A percentile compares a stretch with the other conserved stretches of the same genome.
phyloP scores from a whole-genome alignment of 1,139 yeast genomes.

The Sugiyamaella sp. region DNA sequence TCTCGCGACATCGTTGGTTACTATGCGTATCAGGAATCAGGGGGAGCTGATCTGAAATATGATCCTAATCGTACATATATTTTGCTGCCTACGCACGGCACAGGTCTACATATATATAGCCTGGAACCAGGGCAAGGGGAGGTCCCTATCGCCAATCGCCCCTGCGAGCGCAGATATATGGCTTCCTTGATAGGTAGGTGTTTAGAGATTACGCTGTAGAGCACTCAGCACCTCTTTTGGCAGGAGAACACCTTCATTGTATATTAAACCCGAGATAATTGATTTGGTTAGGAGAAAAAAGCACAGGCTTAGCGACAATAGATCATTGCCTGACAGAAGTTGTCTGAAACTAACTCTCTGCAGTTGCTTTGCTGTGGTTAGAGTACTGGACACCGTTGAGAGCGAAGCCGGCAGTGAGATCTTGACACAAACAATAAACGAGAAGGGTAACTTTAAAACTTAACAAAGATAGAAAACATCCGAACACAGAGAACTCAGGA shows the following conservation, averaged over 20 bases:
- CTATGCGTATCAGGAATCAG: background rate
- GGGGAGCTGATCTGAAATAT: too few relatives aligned
- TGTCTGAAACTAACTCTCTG: too few relatives aligned
- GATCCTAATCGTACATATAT: too few relatives aligned
- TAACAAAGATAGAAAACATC: background rate
- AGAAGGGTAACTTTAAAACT: background rate
- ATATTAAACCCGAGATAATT: conserved; percentile 4
- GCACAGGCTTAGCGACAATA: background rate
- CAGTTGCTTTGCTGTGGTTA: background rate
- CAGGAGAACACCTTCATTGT: conserved; percentile 4
- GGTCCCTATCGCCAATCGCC: background rate
- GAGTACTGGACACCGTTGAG: background rate
- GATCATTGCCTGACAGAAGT: background rate
- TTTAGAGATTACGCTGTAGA: background rate
- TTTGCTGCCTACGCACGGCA: too few relatives aligned
- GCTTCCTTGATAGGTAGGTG: conserved; percentile 16
- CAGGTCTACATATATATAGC: too few relatives aligned
- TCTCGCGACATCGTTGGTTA: conserved; percentile 62
- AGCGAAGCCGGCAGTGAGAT: too few relatives aligned
- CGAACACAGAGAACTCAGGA: background rate
- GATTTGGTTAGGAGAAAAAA: background rate
- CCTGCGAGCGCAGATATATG: conserved; percentile 3
- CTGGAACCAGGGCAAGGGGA: background rate
- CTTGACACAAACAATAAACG: too few relatives aligned
- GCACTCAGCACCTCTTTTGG: conserved; percentile 12